Conservation (phyloP, 1,284 basidiomycete genomes). For the Moesziomyces globuligerus region DNA sequence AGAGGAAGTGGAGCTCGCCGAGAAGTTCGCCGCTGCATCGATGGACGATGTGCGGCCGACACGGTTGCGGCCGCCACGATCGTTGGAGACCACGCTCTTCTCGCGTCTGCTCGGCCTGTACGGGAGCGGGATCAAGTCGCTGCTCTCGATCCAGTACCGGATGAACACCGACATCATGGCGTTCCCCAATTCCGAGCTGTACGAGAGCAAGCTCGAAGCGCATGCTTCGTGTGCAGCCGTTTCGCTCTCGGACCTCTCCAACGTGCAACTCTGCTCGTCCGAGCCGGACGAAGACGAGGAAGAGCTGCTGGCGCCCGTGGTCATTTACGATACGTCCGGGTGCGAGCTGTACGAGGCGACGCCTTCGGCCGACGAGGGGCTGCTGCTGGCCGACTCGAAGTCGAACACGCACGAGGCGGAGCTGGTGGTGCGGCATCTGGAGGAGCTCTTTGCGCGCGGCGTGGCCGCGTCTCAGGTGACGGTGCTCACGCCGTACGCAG, state of each 20-base stretch:
- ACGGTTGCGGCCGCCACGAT: slow-evolving; percentile 74
- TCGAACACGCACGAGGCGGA: slow-evolving; percentile 92
- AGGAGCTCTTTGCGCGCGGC: slow-evolving; percentile 78
- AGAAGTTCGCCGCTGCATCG: slow-evolving; percentile 6
- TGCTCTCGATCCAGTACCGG: slow-evolving; percentile 76
- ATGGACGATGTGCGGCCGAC: not conserved
- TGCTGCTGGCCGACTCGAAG: slow-evolving; percentile 66
- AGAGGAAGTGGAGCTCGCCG: slow-evolving; percentile 1
- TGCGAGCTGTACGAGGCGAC: slow-evolving; percentile 50
- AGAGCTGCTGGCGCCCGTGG: slow-evolving; percentile 78
- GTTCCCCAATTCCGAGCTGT: slow-evolving; percentile 87
- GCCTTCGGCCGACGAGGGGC: slow-evolving; percentile 16
- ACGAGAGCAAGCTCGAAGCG: slow-evolving; percentile 78
- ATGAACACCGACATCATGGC: slow-evolving; percentile 87
- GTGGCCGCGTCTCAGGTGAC: slow-evolving; percentile 81
- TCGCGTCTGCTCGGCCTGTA: slow-evolving; percentile 88
- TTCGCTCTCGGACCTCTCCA: slow-evolving; percentile 76
- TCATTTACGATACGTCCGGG: slow-evolving; percentile 82
- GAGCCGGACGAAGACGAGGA: slow-evolving; percentile 70
- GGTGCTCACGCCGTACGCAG: slow-evolving; percentile 83
- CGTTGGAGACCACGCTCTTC: slow-evolving; percentile 89
- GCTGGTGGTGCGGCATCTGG: slow-evolving; percentile 83
- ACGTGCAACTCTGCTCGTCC: slow-evolving; percentile 71
- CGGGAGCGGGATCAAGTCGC: slow-evolving; percentile 81
- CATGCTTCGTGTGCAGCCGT: slow-evolving; percentile 78